Base-by-base conservation (phyloP, 2,329 filamentous ascomycete genomes). In the Catunica adiposa region DNA sequence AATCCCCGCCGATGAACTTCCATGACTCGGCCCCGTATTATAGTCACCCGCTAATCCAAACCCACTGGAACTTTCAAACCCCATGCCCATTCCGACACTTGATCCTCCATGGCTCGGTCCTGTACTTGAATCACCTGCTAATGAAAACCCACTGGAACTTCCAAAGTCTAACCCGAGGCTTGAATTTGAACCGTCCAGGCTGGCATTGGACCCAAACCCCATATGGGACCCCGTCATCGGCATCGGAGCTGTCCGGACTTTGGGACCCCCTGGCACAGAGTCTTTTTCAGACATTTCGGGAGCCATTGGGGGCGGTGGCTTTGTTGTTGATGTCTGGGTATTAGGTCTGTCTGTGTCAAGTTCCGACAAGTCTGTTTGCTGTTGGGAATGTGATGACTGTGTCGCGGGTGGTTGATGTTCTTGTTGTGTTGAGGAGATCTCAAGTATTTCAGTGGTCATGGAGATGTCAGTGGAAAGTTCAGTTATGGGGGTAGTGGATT, bases 131-230 rank as follows among this genome's bases (percentile, higher is more conserved):
- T 51, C 15, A 31, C 48, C 48, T 17, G 23, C 52, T 38, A 54
- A 26, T 15, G 20, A 31, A 17, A 53, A 44, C 8, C 52, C 52
- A 17, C 46, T 15, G n/a, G n/a, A n/a, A 42, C 31, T 56, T 38
- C 48, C 55, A 53, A 56, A 56, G 25, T 48, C 40, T 25, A 56
- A 22, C 5, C 25, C 51, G 6, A 54, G 51, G 11, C 51, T 51
- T n/a, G 46, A 26, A 22, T 46, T 57, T 29, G 51, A 40, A 17
- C 50, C 55, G 15, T 38, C 44, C 3, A 38, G 26, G 4, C 53
- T 44, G 5, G 34, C 11, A 29, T 26, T 56, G 6, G 54, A 51
- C 20, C 54, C 47, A 34, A 42, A 51, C n/a, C 29, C 44, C 11
- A 51, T 26, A n/a, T 5, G 11, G 40, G 8, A 17, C 3, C 40